Percentiles rank a stretch among this genome's conserved stretches.
phyloP scores from a whole-genome alignment of 2,329 filamentous ascomycete species.

The Microdochium bolleyi region DNA sequence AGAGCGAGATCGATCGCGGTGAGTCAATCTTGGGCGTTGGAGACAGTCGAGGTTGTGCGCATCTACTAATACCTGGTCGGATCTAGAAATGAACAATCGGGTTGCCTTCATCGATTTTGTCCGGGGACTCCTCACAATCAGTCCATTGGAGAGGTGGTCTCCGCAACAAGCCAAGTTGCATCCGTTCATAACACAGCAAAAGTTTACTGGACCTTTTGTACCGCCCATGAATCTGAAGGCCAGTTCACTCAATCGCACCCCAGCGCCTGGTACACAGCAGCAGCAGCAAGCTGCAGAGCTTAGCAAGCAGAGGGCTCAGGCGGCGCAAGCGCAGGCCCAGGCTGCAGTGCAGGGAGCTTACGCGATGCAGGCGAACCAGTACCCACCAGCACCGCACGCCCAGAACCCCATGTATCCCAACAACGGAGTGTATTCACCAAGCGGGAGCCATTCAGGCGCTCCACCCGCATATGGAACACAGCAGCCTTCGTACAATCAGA shows the following conservation, averaged over 20 bases:
- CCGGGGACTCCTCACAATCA: conserved; percentile 84
- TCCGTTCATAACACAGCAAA: conserved; percentile 97
- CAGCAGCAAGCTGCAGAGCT: conserved; percentile 91
- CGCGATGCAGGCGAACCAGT: conserved; percentile 38
- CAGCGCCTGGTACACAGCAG: conserved; percentile 87
- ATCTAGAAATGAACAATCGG: conserved; percentile 92
- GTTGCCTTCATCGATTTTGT: conserved; percentile 98
- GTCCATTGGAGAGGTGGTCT: conserved; percentile 93
- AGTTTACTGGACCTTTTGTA: conserved; percentile 92
- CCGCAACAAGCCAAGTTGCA: conserved; percentile 96
- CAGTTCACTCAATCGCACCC: conserved; percentile 75
- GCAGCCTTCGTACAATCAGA: conserved; percentile 61
- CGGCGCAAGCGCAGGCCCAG: conserved; percentile 62
- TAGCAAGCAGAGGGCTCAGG: conserved; percentile 81
- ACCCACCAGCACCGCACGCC: conserved; percentile 34
- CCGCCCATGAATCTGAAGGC: conserved; percentile 95
- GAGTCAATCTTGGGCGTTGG: conserved; percentile 20
- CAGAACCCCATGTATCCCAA: conserved; percentile 69
- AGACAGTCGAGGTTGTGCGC: conserved; percentile 4
- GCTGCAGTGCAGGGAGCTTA: conserved; percentile 58
- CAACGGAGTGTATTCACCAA: conserved; percentile 71
- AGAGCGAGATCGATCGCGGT: conserved; percentile 93
- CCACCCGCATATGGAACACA: conserved; percentile 78
- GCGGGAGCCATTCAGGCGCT: conserved; percentile 43
- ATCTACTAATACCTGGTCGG: conserved; percentile 1